Percentiles rank a stretch among this genome's conserved stretches.
Conservation (phyloP, 768 basidiomycete genomes). For the Lactarius hatsudake region DNA sequence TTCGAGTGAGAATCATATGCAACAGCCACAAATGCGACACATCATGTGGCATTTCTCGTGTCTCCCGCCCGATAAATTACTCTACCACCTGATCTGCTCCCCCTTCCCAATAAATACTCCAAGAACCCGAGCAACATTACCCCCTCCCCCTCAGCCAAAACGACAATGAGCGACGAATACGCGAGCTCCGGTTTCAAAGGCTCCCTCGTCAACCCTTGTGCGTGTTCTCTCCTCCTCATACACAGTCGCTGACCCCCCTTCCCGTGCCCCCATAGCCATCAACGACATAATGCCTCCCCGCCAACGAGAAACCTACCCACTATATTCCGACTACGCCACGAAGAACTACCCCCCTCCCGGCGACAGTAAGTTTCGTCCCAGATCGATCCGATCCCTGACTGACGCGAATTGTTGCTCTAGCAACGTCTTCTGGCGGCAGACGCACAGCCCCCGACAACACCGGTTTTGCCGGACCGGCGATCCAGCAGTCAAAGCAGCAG, state of each 20-base stretch:
- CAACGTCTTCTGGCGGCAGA: conserved; percentile 27
- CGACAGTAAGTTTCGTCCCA: conserved; percentile 13
- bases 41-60: background rate
- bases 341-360: conserved; percentile 27
- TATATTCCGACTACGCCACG: conserved; percentile 22
- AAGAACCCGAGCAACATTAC: background rate
- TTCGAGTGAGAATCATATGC: background rate
- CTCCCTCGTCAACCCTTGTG: conserved; percentile 23
- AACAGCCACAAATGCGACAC: background rate
- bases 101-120: background rate
- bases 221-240: background rate
- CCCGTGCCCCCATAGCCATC: background rate
- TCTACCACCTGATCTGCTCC: background rate
- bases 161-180: conserved; percentile 28
- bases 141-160: background rate
- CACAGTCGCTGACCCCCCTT: background rate
- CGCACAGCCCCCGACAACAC: conserved; percentile 1
- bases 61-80: background rate
- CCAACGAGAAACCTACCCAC: conserved; percentile 11
- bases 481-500: conserved; percentile 9
- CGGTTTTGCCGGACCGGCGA: background rate
- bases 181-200: conserved; percentile 26
- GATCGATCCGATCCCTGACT: background rate
- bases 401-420: background rate
- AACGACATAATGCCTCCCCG: conserved; percentile 8